Evolutionary conservation across 352 stramenopile genomes (phyloP).

Genomic region (Ophiocytium majus): DNA sequence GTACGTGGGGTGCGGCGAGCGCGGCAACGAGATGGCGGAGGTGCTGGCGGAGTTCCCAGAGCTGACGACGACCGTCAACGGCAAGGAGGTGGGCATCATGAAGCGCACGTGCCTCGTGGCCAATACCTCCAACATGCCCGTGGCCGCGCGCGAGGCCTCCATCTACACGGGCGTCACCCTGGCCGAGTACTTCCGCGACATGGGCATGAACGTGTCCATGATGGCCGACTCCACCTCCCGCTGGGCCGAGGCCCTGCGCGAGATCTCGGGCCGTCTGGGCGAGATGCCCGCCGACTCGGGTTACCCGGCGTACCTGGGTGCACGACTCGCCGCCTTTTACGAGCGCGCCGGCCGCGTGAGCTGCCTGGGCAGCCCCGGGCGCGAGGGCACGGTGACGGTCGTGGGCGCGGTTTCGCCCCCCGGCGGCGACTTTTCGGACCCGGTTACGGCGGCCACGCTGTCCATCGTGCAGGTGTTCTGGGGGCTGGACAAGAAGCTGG

Average conservation of each 20-base stretch:
- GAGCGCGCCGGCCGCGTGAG: constrained; percentile 95
- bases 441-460: constrained; percentile 96
- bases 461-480: constrained; percentile 98
- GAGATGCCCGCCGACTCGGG: constrained; percentile 98
- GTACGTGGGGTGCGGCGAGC: constrained; percentile 98
- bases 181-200: constrained; percentile 93
- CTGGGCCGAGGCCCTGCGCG: constrained; percentile 98
- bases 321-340: constrained; percentile 99
- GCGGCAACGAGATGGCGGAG: constrained; percentile 99
- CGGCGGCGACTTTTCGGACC: constrained; percentile 98
- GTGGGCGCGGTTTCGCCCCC: constrained; percentile 97
- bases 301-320: constrained; percentile 96
- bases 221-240: constrained; percentile 99
- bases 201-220: constrained; percentile 99
- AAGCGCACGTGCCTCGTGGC: constrained; percentile 98
- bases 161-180: constrained; percentile 98
- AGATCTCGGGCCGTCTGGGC: constrained; percentile 98
- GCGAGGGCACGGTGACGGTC: constrained; percentile 97
- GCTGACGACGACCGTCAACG: constrained; percentile 96
- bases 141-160: constrained; percentile 96
- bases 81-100: constrained; percentile 98
- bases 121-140: constrained; percentile 99
- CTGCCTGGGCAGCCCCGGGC: constrained; percentile 92
- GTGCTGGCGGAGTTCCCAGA: constrained; percentile 99
- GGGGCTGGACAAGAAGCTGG: constrained; percentile 99